Evolutionary conservation across 306 rosid species (phyloP).

Genomic region (Carpinus viminea): DNA sequence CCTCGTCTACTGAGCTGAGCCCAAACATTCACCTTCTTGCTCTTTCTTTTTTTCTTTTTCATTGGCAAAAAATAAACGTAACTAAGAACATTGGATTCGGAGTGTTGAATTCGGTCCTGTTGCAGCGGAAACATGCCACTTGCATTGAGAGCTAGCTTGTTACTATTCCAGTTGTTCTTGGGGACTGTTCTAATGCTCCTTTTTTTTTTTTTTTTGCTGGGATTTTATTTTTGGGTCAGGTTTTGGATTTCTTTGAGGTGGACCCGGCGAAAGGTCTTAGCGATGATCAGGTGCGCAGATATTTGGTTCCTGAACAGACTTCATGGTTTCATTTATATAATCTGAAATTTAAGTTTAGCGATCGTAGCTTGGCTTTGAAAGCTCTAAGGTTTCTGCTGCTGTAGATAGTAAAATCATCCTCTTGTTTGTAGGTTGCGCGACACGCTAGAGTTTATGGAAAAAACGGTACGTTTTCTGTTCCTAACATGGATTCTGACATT

Average conservation of each 20-base stretch:
- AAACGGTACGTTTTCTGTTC: conserved; percentile 61
- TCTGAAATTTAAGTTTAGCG: background rate
- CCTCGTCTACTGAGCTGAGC: background rate
- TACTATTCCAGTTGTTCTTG: background rate
- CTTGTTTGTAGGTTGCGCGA: conserved; percentile 55
- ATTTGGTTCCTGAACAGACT: background rate
- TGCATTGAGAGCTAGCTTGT: background rate
- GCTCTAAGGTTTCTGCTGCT: conserved; percentile 3
- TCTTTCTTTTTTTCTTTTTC: background rate
- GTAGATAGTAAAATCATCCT: background rate
- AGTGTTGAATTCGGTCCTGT: background rate
- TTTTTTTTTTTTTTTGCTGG: background rate
- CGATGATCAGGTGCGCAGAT: conserved; percentile 60
- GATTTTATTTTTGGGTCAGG: conserved; percentile 39
- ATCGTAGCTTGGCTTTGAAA: background rate
- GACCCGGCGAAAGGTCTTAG: conserved; percentile 78
- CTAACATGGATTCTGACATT: background rate
- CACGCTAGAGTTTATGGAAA: conserved; percentile 72
- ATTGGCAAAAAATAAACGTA: background rate
- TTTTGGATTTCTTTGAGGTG: conserved; percentile 83
- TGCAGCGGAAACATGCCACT: background rate
- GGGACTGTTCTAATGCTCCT: conserved; percentile 1
- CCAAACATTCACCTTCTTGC: background rate
- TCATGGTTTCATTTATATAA: background rate
- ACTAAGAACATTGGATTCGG: background rate